Conservation (phyloP, 2,329 filamentous ascomycete species). For the Penicillium sp. region DNA sequence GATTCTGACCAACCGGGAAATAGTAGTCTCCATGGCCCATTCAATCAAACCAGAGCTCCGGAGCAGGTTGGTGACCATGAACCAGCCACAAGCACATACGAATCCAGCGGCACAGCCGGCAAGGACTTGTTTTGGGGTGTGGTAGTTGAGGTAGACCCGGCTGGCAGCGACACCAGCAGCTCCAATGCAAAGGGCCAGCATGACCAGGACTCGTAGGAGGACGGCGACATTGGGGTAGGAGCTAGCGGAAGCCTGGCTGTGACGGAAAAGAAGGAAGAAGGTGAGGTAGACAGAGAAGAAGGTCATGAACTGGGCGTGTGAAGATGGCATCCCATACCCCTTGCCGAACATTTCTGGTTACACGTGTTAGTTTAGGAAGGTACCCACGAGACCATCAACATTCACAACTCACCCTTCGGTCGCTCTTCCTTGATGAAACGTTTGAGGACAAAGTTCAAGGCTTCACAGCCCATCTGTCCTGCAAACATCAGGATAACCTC, state of each 20-base stretch:
- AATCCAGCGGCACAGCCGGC: slow-evolving; percentile 71
- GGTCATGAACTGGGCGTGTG: slow-evolving; percentile 89
- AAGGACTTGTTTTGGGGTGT: slow-evolving; percentile 83
- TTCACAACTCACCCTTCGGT: slow-evolving; percentile 62
- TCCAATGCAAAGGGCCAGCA: slow-evolving; percentile 57
- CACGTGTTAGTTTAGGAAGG: background rate
- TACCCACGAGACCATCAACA: background rate
- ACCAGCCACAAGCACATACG: slow-evolving; percentile 74
- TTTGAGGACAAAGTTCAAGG: slow-evolving; percentile 84
- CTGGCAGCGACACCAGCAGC: slow-evolving; percentile 74
- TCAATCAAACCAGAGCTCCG: slow-evolving; percentile 67
- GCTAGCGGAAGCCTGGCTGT: slow-evolving; percentile 56
- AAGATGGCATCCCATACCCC: slow-evolving; percentile 96
- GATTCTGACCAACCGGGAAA: slow-evolving; percentile 66
- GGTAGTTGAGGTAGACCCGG: slow-evolving; percentile 87
- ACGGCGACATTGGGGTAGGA: slow-evolving; percentile 41
- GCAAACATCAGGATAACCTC: slow-evolving; percentile 87
- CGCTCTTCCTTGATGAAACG: slow-evolving; percentile 88
- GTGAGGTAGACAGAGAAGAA: slow-evolving; percentile 85
- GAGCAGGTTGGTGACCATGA: slow-evolving; percentile 63
- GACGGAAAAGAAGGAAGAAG: slow-evolving; percentile 80
- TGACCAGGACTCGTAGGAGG: slow-evolving; percentile 58
- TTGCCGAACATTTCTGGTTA: slow-evolving; percentile 69
- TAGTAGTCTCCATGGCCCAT: slow-evolving; percentile 66
- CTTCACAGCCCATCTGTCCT: slow-evolving; percentile 89